Evolutionary conservation across 2,329 filamentous ascomycete genomes (phyloP).

Genomic region (Ceratocystis diversiconidia): DNA sequence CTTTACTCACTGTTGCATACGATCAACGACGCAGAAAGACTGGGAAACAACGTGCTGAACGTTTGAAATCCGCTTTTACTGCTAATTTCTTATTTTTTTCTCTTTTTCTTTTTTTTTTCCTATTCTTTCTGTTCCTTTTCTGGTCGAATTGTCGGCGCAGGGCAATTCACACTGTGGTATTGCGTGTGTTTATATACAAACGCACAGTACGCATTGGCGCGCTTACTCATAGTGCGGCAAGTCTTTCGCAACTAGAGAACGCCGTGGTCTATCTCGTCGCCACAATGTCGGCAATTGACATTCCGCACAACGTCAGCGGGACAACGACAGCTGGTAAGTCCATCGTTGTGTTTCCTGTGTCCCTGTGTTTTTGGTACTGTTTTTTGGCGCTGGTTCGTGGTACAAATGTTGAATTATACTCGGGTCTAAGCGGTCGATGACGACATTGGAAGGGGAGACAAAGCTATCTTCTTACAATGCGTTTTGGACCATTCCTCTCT

Average conservation of each 20-base stretch:
- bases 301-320: background rate
- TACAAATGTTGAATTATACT: background rate
- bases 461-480: background rate
- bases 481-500: background rate
- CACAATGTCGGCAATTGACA: slow-evolving; percentile 11
- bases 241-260: background rate
- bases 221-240: background rate
- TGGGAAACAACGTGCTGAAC: background rate
- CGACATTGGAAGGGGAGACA: background rate
- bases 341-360: background rate
- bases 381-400: background rate
- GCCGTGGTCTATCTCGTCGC: background rate
- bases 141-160: background rate
- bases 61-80: background rate
- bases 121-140: background rate
- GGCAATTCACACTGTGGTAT: background rate
- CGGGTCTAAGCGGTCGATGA: slow-evolving; percentile 4
- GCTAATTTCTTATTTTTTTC: background rate
- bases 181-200: background rate
- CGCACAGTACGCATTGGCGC: background rate
- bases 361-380: background rate
- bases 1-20: background rate
- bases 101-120: background rate
- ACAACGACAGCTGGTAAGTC: slow-evolving; percentile 10
- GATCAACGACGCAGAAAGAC: background rate